These are phyloP conservation scores for Vitis hybrid DNA, from an alignment of 177 flowering plant genomes.

Conservation along the genomic window DNA sequence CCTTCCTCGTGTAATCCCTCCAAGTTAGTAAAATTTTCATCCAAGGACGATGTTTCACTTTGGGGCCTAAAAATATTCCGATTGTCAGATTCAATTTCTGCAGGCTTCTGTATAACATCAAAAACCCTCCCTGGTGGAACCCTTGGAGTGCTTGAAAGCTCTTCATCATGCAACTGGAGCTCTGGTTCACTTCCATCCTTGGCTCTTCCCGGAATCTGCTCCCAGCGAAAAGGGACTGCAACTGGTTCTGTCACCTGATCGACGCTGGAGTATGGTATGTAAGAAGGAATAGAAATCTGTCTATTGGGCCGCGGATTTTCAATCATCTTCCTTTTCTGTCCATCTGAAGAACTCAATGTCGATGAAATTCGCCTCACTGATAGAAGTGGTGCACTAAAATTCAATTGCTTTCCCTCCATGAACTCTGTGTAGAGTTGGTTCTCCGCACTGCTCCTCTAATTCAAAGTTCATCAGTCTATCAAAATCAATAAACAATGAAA, in stretches of 20 bases:
- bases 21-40: slow-evolving; percentile 10
- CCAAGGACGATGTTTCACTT: slow-evolving; percentile 6
- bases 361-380: slow-evolving; percentile 53
- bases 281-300: slow-evolving; percentile 18
- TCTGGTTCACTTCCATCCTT: slow-evolving; percentile 27
- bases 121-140: slow-evolving; percentile 35
- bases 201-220: slow-evolving; percentile 52
- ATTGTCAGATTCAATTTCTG: slow-evolving; percentile 17
- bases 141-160: slow-evolving; percentile 30
- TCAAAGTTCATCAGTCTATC: background rate
- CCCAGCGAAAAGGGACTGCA: slow-evolving; percentile 76
- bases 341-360: slow-evolving; percentile 11
- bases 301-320: slow-evolving; percentile 15
- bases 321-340: slow-evolving; percentile 11
- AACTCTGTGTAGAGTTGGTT: background rate
- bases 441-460: background rate
- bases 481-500: background rate
- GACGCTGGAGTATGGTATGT: slow-evolving; percentile 13
- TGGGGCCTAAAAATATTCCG: slow-evolving; percentile 13
- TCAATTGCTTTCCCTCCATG: slow-evolving; percentile 53
- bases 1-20: slow-evolving; percentile 15
- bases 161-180: slow-evolving; percentile 9
- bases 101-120: slow-evolving; percentile 9
- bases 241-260: slow-evolving; percentile 50
- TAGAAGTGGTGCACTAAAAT: slow-evolving; percentile 52